Evolutionary conservation across 2,329 filamentous ascomycete genomes (phyloP).

Genomic region (Anisogramma anomala): DNA sequence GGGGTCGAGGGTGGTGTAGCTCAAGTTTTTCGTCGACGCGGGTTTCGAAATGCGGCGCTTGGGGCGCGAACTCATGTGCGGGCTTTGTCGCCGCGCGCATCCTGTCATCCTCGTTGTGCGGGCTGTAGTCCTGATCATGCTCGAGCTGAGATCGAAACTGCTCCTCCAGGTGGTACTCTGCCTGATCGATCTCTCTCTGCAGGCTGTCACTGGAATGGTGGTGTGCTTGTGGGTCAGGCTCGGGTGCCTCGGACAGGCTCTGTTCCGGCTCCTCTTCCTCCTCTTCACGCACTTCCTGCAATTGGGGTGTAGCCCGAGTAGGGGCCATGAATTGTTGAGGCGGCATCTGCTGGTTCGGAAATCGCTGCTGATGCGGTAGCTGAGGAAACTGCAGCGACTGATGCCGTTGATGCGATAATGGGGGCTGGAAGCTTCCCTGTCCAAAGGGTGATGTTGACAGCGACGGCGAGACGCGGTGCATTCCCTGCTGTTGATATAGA

Average conservation of each 20-base stretch:
- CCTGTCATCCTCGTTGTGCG: conserved; percentile 37
- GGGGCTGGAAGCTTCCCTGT: conserved; percentile 35
- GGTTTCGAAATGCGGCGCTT: conserved; percentile 40
- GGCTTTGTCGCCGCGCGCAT: conserved; percentile 19
- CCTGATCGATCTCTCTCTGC: conserved; percentile 74
- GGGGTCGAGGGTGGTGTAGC: conserved; percentile 62
- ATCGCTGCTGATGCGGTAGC: conserved; percentile 42
- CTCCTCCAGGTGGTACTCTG: conserved; percentile 74
- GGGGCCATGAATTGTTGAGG: conserved; percentile 47
- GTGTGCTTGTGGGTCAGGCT: conserved; percentile 34
- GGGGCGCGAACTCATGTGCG: conserved; percentile 30
- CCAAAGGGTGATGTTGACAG: conserved; percentile 49
- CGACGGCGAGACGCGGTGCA: conserved; percentile 54
- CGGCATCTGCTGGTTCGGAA: conserved; percentile 46
- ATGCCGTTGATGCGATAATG: conserved; percentile 42
- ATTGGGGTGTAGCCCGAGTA: conserved; percentile 44
- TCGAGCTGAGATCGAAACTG: conserved; percentile 69
- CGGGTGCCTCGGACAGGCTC: conserved; percentile 43
- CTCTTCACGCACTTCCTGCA: conserved; percentile 64
- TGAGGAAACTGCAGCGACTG: conserved; percentile 48
- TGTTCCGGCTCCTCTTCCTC: conserved; percentile 50
- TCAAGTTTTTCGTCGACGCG: conserved; percentile 43
- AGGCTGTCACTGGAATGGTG: conserved; percentile 69
- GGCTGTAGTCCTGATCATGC: conserved; percentile 60
- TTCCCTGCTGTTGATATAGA: conserved; percentile 39